Conservation (phyloP, 2,329 filamentous ascomycete species). For the Claviceps quebecensis region DNA sequence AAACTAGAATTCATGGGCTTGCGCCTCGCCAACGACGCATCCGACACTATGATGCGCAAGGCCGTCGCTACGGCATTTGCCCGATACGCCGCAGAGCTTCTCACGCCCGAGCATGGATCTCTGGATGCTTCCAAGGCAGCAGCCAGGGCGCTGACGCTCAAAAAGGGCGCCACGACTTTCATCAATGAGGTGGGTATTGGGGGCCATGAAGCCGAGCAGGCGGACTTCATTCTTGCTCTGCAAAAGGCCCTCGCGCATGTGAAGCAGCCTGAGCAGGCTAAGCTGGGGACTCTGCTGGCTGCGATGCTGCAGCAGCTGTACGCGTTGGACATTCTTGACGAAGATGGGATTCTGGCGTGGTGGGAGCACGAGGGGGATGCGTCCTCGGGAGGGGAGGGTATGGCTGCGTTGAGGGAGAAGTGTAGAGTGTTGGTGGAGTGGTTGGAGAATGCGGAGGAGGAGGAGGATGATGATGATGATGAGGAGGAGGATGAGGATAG, state of each 20-base stretch:
- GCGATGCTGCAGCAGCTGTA: conserved; percentile 76
- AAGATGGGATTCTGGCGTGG: conserved; percentile 80
- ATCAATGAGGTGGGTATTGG: conserved; percentile 46
- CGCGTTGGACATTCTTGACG: conserved; percentile 69
- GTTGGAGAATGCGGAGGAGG: conserved; percentile 61
- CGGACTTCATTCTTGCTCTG: conserved; percentile 69
- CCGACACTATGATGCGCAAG: conserved; percentile 73
- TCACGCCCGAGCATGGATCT: conserved; percentile 33
- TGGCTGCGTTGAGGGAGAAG: conserved; percentile 58
- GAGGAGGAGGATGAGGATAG: conserved; percentile 39
- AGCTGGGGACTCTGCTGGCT: conserved; percentile 51
- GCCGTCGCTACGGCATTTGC: conserved; percentile 79
- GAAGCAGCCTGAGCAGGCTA: conserved; percentile 39
- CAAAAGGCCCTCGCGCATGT: conserved; percentile 64
- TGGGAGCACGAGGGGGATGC: conserved; percentile 62
- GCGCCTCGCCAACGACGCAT: conserved; percentile 82
- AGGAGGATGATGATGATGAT: conserved; percentile 52
- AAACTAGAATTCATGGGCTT: conserved; percentile 88
- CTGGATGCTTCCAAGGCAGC: conserved; percentile 52
- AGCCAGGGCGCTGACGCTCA: conserved; percentile 41
- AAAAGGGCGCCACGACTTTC: conserved; percentile 40
- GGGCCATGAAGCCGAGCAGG: conserved; percentile 60
- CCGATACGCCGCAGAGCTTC: conserved; percentile 61
- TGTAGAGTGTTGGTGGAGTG: conserved; percentile 72
- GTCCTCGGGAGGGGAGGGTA: conserved; percentile 41